These are phyloP conservation scores for Euphorbia corollata DNA, from an alignment of 441 rosid genomes.

Conservation along the genomic window DNA sequence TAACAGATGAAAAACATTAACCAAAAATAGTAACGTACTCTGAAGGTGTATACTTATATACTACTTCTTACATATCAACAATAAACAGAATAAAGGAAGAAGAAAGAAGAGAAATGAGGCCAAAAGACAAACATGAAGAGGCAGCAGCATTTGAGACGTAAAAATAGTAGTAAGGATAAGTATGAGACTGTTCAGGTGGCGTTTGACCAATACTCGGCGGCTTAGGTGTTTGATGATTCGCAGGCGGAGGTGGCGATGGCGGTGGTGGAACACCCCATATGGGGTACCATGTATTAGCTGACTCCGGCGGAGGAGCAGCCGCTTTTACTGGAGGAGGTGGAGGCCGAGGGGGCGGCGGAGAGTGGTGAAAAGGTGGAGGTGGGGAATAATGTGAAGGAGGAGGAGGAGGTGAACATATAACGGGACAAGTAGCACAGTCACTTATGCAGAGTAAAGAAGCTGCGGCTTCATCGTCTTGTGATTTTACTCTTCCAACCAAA, in stretches of 20 bases:
- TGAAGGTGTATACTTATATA: background rate
- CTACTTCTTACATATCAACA: background rate
- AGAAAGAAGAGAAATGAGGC: constrained; percentile 15
- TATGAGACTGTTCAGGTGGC: constrained; percentile 32
- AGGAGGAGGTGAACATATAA: constrained; percentile 44
- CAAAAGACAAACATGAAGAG: constrained; percentile 16
- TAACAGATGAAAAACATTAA: too few species aligned
- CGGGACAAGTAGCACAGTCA: constrained; percentile 47
- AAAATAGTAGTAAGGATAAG: constrained; percentile 49
- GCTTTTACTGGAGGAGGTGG: constrained; percentile 12
- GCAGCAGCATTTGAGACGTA: constrained; percentile 32
- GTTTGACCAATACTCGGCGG: constrained; percentile 8
- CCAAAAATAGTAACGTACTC: background rate
- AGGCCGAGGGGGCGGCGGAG: constrained; percentile 12
- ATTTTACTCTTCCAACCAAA: constrained; percentile 21
- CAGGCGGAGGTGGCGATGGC: constrained; percentile 5
- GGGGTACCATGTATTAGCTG: constrained; percentile 25
- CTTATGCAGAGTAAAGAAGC: constrained; percentile 47
- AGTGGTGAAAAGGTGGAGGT: constrained; percentile 17
- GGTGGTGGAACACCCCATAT: constrained; percentile 36
- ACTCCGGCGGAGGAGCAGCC: constrained; percentile 23
- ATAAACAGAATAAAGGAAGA: constrained; percentile 11
- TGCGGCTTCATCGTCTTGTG: constrained; percentile 24
- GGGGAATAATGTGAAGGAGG: constrained; percentile 28
- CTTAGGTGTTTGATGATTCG: constrained; percentile 19